These are phyloP conservation scores for Diaporthe longicolla DNA, from an alignment of 2,329 filamentous ascomycete genomes.

Conservation along the genomic window DNA sequence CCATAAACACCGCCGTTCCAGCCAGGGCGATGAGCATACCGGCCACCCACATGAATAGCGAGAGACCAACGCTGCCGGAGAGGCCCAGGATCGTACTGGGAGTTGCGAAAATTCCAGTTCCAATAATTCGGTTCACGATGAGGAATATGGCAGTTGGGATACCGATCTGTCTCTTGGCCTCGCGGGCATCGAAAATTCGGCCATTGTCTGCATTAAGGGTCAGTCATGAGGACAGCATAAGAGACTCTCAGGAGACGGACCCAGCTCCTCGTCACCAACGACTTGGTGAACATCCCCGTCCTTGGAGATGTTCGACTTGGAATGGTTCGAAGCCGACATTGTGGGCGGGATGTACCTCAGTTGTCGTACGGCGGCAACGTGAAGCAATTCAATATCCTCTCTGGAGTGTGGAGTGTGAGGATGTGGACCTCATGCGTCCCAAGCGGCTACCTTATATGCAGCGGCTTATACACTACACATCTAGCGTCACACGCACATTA, in stretches of 20 bases:
- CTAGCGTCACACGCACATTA: not conserved
- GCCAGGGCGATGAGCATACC: slow-evolving; percentile 74
- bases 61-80: slow-evolving; percentile 76
- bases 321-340: slow-evolving; percentile 9
- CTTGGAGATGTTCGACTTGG: slow-evolving; percentile 27
- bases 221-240: not conserved
- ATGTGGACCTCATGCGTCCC: slow-evolving; percentile 17
- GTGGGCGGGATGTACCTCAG: not conserved
- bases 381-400: not conserved
- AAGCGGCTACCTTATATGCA: slow-evolving; percentile 28
- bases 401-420: slow-evolving; percentile 2
- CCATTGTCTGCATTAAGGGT: not conserved
- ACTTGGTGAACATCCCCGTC: slow-evolving; percentile 12
- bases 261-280: slow-evolving; percentile 8
- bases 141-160: slow-evolving; percentile 69
- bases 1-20: slow-evolving; percentile 73
- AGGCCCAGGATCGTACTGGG: slow-evolving; percentile 76
- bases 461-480: not conserved
- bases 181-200: slow-evolving; percentile 47
- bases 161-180: slow-evolving; percentile 69
- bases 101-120: slow-evolving; percentile 80
- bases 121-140: slow-evolving; percentile 62
- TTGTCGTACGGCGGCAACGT: not conserved
- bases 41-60: slow-evolving; percentile 73
- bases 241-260: not conserved